Evolutionary conservation across 345 rosid genomes (phyloP).

Genomic region (Angophora floribunda): DNA sequence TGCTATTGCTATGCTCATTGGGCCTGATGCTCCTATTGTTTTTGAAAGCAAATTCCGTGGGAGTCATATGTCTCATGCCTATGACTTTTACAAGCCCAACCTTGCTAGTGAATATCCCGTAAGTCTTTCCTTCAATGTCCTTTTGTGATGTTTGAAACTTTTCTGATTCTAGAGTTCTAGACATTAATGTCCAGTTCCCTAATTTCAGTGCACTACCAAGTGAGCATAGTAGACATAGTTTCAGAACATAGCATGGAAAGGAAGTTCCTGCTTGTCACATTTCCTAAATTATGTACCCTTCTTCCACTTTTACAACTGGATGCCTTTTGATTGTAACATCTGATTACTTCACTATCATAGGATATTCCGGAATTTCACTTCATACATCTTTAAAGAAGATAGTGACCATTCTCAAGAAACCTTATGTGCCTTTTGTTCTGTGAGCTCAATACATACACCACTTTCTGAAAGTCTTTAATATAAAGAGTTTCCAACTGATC

Average conservation of each 20-base stretch:
- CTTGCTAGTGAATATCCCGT: conserved; percentile 99
- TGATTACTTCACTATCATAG: background rate
- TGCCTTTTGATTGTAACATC: background rate
- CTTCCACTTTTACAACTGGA: background rate
- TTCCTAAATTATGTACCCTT: background rate
- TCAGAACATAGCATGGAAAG: background rate
- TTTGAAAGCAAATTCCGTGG: conserved; percentile 96
- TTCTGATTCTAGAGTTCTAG: background rate
- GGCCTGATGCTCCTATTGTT: conserved; percentile 89
- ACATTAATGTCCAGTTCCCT: background rate
- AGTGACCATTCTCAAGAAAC: background rate
- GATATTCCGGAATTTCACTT: background rate
- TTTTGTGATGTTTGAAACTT: background rate
- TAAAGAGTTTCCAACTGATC: background rate
- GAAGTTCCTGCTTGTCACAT: background rate
- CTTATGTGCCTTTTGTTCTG: background rate
- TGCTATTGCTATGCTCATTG: conserved; percentile 85
- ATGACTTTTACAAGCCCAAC: conserved; percentile 99
- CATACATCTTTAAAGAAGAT: background rate
- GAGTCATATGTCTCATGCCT: conserved; percentile 94
- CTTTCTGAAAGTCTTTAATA: background rate
- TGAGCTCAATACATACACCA: background rate
- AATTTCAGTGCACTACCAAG: background rate
- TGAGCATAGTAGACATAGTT: background rate
- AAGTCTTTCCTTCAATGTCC: background rate